These are phyloP conservation scores for Plasmodium coatneyi DNA, from an alignment of 169 alveolate genomes.

Conservation along the genomic window DNA sequence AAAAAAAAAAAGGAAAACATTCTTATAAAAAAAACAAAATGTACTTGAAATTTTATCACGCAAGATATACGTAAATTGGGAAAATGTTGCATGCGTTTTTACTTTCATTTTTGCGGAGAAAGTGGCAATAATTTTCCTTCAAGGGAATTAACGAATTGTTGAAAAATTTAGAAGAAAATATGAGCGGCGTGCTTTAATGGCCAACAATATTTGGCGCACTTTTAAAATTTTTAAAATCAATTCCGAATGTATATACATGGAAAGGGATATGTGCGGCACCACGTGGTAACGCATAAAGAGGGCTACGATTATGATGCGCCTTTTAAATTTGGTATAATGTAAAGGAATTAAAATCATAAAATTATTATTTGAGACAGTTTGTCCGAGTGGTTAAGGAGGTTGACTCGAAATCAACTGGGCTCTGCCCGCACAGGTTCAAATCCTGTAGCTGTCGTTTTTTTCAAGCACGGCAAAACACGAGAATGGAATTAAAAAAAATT, in stretches of 20 bases:
- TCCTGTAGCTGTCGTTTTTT: slow-evolving; percentile 96
- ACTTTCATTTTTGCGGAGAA: neutral
- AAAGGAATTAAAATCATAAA: neutral
- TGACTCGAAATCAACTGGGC: slow-evolving; percentile 94
- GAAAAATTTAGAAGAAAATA: too few species aligned
- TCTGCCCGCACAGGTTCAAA: slow-evolving; percentile 99
- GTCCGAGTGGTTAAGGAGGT: slow-evolving; percentile 92
- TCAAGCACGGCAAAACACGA: neutral
- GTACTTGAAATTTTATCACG: neutral
- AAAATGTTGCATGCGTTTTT: neutral
- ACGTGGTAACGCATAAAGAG: neutral
- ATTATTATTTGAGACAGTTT: slow-evolving; percentile 80
- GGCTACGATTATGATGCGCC: neutral
- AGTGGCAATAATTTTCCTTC: neutral
- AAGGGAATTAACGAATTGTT: neutral
- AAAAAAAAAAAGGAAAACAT: neutral
- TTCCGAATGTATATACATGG: neutral
- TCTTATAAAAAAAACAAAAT: neutral
- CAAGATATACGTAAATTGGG: neutral
- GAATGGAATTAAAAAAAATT: neutral
- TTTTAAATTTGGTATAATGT: neutral
- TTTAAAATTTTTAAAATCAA: too few species aligned
- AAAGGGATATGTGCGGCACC: neutral
- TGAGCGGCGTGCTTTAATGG: neutral
- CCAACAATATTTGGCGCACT: neutral